Evolutionary conservation across 2,329 filamentous ascomycete genomes (phyloP), one percentile per base, ranked within the genome.

Genomic region (Microthyrium microscopicum): DNA sequence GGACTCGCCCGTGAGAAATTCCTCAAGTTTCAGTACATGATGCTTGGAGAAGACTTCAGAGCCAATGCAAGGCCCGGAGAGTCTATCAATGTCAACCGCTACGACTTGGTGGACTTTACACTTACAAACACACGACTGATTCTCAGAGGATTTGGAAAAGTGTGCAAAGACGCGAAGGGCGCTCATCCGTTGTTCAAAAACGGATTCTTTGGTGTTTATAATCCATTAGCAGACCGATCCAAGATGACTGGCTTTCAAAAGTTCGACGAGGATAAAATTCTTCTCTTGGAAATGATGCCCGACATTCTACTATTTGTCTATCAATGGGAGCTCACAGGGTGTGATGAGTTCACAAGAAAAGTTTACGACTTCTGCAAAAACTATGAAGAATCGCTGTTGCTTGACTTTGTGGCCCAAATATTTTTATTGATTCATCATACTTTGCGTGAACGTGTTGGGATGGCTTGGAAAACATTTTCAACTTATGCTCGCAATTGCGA

Each of bases 351-450:
- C 4, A 33, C 20, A 5, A 11, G 6, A 15, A 15, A 22, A 11
- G 3, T 33, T 7, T 15, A 25, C 11, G 12, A 33, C 4, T 25
- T 33, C 20, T 25, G 19, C 11, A 20, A 20, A 8, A 31, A 6
- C 13, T 19, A 31, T 8, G 13, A 31, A 11, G 9, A 6, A 7
- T 13, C 31, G 20, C 24, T 33, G 4, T 33, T 20, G 31, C 31
- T 33, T n/a, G 4, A 9, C n/a, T 33, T 33, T 26, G 31, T n/a
- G 8, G 8, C 20, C 3, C 20, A 33, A 33, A 20, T 33, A 7
- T 20, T 20, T 31, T 4, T 29, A 6, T 29, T 12, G n/a, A n/a
- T n/a, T n/a, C n/a, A n/a, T n/a, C n/a, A n/a, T n/a, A n/a, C n/a
- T n/a, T n/a, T n/a, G n/a, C n/a, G n/a, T n/a, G n/a, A n/a, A n/a